Evolutionary conservation across 2,329 filamentous ascomycete species (phyloP).

Genomic region (Colletotrichum somersetense): DNA sequence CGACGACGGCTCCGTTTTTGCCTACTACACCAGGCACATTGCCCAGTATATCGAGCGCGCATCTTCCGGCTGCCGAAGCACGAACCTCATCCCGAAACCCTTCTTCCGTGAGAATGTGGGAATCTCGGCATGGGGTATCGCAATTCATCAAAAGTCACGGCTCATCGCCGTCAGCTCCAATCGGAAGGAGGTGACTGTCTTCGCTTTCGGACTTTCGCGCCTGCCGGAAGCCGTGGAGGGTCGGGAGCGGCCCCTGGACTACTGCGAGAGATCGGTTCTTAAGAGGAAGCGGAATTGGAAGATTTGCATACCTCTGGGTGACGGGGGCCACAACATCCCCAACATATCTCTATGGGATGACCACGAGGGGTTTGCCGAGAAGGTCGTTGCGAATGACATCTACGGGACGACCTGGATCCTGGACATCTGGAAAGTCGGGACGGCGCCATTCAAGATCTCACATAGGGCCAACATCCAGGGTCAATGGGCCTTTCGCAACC

Average conservation of each 20-base stretch:
- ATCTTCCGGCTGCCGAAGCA: slow-evolving; percentile 20
- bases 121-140: slow-evolving; percentile 87
- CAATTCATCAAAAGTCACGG: slow-evolving; percentile 83
- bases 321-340: slow-evolving; percentile 62
- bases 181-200: slow-evolving; percentile 65
- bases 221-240: slow-evolving; percentile 41
- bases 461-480: slow-evolving; percentile 28
- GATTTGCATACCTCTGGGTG: slow-evolving; percentile 60
- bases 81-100: slow-evolving; percentile 50
- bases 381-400: slow-evolving; percentile 65
- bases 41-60: slow-evolving; percentile 56
- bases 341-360: slow-evolving; percentile 65
- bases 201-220: slow-evolving; percentile 59
- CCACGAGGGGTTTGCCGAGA: slow-evolving; percentile 60
- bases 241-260: slow-evolving; percentile 40
- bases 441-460: slow-evolving; percentile 32
- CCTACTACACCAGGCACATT: slow-evolving; percentile 73
- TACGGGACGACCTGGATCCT: slow-evolving; percentile 62
- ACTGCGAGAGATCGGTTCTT: slow-evolving; percentile 53
- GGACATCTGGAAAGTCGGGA: slow-evolving; percentile 62
- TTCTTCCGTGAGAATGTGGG: slow-evolving; percentile 85
- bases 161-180: slow-evolving; percentile 91
- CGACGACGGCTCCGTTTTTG: slow-evolving; percentile 82
- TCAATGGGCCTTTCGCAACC: slow-evolving; percentile 41
- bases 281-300: slow-evolving; percentile 62